Percentiles rank a stretch among this genome's conserved stretches.
Evolutionary conservation across 2,329 filamentous ascomycete genomes (phyloP).

Genomic region (Penicillium sp.): DNA sequence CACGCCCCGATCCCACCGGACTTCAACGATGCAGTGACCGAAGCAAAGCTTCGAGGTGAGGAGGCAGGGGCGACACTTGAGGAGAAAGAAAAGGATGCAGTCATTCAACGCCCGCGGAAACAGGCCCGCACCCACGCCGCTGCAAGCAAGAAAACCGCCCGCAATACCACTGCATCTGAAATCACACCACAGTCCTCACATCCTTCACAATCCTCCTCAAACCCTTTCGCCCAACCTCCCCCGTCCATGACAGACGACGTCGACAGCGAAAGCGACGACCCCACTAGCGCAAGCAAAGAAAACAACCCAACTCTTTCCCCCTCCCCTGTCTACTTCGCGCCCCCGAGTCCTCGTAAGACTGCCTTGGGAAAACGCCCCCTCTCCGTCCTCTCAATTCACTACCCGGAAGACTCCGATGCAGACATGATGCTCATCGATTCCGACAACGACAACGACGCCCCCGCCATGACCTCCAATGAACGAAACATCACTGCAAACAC

Average conservation of each 20-base stretch:
- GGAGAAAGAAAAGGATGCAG: constrained; percentile 26
- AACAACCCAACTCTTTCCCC: constrained; percentile 49
- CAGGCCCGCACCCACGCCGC: constrained; percentile 12
- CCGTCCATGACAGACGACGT: constrained; percentile 11
- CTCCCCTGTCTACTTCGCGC: constrained; percentile 35
- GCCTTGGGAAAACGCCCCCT: constrained; percentile 45
- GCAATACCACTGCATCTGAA: constrained; percentile 5
- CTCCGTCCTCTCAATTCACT: constrained; percentile 40
- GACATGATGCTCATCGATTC: constrained; percentile 31
- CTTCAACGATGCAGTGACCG: constrained; percentile 47
- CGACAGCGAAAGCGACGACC: constrained; percentile 26
- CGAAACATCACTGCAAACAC: constrained; percentile 44
- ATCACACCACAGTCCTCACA: not conserved
- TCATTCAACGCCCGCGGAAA: constrained; percentile 18
- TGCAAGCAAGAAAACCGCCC: constrained; percentile 14
- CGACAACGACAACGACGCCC: constrained; percentile 29
- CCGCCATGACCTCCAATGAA: constrained; percentile 37
- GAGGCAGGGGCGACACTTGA: constrained; percentile 38
- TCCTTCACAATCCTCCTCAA: not conserved
- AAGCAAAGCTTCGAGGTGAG: constrained; percentile 57
- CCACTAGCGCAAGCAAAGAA: constrained; percentile 47
- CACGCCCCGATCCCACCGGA: constrained; percentile 56
- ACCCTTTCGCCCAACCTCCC: not conserved
- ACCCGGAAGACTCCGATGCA: constrained; percentile 33
- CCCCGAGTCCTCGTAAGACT: constrained; percentile 40